Percentiles rank a stretch among this genome's conserved stretches.
phyloP scores from a whole-genome alignment of 306 rosid genomes.

The Corylus avellana region DNA sequence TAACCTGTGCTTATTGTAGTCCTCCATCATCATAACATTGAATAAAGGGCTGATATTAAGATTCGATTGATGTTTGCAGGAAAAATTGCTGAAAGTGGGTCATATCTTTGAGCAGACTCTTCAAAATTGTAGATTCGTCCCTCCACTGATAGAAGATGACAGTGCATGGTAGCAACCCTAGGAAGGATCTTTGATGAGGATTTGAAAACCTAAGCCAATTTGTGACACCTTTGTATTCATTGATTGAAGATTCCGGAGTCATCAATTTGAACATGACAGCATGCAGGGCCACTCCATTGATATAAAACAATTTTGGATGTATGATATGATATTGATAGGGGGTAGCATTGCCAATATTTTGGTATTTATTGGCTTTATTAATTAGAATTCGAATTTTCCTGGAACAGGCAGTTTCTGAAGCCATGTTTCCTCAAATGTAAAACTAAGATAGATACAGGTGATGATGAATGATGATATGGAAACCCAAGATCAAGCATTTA shows the following conservation, averaged over 20 bases:
- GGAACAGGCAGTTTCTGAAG: not conserved
- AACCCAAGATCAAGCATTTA: not conserved
- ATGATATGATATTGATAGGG: not conserved
- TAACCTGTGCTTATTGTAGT: constrained; percentile 6
- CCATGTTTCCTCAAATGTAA: not conserved
- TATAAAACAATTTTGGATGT: not conserved
- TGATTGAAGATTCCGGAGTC: not conserved
- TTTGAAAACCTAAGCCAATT: constrained; percentile 12
- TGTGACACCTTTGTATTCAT: not conserved
- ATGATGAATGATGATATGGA: not conserved
- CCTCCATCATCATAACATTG: constrained; percentile 9
- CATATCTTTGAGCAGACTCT: constrained; percentile 95
- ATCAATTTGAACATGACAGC: not conserved
- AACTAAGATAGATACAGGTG: not conserved
- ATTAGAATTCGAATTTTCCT: not conserved
- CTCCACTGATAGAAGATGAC: constrained; percentile 66
- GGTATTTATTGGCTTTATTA: not conserved
- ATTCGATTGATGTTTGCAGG: constrained; percentile 47
- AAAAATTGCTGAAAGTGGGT: constrained; percentile 77
- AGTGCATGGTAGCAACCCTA: constrained; percentile 24
- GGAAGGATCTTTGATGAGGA: not conserved
- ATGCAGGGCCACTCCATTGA: not conserved
- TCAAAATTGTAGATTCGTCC: constrained; percentile 67
- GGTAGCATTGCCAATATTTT: not conserved
- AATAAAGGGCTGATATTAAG: constrained; percentile 4